These are phyloP conservation scores for Candida tibetensis DNA, from an alignment of 805 yeast genomes.

Conservation along the genomic window DNA sequence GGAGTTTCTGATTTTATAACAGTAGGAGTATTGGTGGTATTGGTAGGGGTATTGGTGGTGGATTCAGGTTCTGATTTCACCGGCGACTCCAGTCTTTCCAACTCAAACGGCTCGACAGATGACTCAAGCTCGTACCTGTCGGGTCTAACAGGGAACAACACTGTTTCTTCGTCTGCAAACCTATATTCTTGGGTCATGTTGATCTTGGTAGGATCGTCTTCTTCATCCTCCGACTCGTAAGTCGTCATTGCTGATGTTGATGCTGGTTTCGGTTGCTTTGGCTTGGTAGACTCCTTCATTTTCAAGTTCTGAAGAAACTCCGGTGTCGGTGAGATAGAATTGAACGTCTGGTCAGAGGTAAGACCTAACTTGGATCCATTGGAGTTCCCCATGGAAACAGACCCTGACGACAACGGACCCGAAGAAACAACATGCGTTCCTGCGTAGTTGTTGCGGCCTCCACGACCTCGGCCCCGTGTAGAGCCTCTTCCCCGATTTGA, in stretches of 20 bases:
- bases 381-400: constrained; percentile 43
- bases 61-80: constrained; percentile 5
- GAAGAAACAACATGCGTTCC: constrained; percentile 65
- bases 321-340: constrained; percentile 36
- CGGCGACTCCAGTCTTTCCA: constrained; percentile 2
- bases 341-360: constrained; percentile 31
- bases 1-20: constrained; percentile 29
- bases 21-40: constrained; percentile 16
- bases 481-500: constrained; percentile 26
- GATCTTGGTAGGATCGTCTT: constrained; percentile 45
- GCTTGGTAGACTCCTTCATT: constrained; percentile 22
- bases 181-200: constrained; percentile 63
- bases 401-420: constrained; percentile 73
- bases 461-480: constrained; percentile 33
- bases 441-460: constrained; percentile 35
- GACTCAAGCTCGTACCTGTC: constrained; percentile 30
- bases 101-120: constrained; percentile 20
- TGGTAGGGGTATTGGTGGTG: constrained; percentile 4
- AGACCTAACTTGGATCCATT: constrained; percentile 25
- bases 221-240: constrained; percentile 40
- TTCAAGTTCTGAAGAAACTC: constrained; percentile 39
- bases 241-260: neutral
- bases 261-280: constrained; percentile 13
- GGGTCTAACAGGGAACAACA: constrained; percentile 70
- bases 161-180: constrained; percentile 51